Evolutionary conservation across 768 basidiomycete species (phyloP).

Genomic region (Trametes sanguinea): DNA sequence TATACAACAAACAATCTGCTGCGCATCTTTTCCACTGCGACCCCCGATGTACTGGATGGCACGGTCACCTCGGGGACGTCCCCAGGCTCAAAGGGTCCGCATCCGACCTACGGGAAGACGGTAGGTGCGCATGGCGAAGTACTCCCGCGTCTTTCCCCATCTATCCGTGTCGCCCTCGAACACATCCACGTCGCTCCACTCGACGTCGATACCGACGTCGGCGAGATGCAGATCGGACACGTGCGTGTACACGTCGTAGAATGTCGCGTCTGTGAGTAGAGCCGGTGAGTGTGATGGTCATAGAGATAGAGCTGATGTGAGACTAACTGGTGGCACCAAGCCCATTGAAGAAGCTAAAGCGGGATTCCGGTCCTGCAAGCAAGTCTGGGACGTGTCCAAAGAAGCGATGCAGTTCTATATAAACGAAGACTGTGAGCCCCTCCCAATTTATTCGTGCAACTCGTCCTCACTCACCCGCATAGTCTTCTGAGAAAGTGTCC

Average conservation of each 20-base stretch:
- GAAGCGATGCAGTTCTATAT: conserved; percentile 70
- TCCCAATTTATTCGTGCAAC: background rate
- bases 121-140: conserved; percentile 79
- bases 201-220: conserved; percentile 75
- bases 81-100: conserved; percentile 19
- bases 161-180: conserved; percentile 54
- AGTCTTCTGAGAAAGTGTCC: conserved; percentile 92
- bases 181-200: conserved; percentile 84
- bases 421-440: background rate
- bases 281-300: background rate
- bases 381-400: conserved; percentile 81
- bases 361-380: conserved; percentile 69
- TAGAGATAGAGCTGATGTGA: background rate
- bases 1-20: conserved; percentile 7
- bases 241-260: conserved; percentile 89
- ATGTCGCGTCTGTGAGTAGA: conserved; percentile 62
- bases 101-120: conserved; percentile 56
- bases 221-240: conserved; percentile 83
- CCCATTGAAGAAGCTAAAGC: conserved; percentile 96
- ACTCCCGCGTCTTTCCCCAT: conserved; percentile 78
- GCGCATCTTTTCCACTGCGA: background rate
- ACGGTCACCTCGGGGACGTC: conserved; percentile 3
- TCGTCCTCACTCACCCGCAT: conserved; percentile 46
- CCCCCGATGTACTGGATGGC: background rate
- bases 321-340: conserved; percentile 87